A percentile compares a stretch with the other conserved stretches of the same genome.
Evolutionary conservation across 495 filamentous ascomycete genomes (phyloP).

Genomic region (Neurospora sp.): DNA sequence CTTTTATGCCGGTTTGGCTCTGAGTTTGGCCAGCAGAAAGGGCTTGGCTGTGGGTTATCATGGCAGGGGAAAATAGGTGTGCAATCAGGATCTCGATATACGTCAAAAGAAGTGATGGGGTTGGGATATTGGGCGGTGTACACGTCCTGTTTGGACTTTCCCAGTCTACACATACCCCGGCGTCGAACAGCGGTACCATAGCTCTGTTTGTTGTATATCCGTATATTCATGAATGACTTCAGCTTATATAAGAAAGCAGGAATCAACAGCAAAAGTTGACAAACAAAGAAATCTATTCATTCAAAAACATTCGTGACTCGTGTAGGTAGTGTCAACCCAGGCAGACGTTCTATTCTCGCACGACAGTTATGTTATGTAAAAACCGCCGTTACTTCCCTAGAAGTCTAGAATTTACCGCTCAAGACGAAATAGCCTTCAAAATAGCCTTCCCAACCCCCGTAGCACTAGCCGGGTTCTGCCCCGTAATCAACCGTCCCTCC

Average conservation of each 20-base stretch:
- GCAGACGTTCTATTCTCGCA: no score
- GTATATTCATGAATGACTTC: neutral
- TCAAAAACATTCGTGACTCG: neutral
- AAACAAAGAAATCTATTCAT: neutral
- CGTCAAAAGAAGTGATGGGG: neutral
- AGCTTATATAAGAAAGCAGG: neutral
- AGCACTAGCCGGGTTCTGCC: constrained; percentile 64
- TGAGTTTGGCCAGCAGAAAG: neutral
- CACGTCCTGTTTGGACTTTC: neutral
- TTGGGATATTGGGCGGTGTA: neutral
- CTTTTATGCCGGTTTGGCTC: neutral
- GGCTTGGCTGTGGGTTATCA: neutral
- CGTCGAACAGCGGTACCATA: neutral
- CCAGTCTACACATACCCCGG: neutral
- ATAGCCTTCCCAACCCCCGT: constrained; percentile 45
- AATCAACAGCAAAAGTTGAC: neutral
- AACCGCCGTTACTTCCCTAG: no score
- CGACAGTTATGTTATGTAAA: no score
- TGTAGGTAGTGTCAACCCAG: no score
- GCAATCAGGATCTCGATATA: neutral
- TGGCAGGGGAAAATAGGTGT: neutral
- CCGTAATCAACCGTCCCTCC: constrained; percentile 53
- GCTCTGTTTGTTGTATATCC: neutral
- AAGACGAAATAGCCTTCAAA: constrained; percentile 15
- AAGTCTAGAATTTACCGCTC: neutral